A percentile compares a stretch with the other conserved stretches of the same genome.
Evolutionary conservation across 352 stramenopile species (phyloP).

Genomic region (Phytophthora idaei): DNA sequence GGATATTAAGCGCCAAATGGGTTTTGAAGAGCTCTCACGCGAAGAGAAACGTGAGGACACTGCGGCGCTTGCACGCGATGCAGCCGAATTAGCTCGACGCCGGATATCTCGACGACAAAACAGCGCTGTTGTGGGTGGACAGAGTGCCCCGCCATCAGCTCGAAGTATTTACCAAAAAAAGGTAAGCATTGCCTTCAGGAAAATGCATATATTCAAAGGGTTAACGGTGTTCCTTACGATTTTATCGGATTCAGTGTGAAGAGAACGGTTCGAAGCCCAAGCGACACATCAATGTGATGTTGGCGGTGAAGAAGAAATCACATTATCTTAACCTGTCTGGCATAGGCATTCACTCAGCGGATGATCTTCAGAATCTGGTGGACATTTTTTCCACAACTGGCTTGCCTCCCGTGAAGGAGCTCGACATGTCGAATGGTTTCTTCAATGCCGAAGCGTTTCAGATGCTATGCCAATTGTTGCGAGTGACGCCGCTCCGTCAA

Average conservation of each 20-base stretch:
- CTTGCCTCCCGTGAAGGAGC: constrained; percentile 43
- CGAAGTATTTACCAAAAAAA: constrained; percentile 45
- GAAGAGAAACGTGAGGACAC: constrained; percentile 31
- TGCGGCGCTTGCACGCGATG: constrained; percentile 24
- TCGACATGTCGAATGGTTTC: constrained; percentile 68
- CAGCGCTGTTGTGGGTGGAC: constrained; percentile 4
- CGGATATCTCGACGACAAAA: constrained; percentile 2
- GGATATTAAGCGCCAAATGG: constrained; percentile 73
- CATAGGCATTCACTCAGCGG: constrained; percentile 57
- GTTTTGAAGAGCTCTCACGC: constrained; percentile 42
- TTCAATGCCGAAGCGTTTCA: constrained; percentile 61
- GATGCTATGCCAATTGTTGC: constrained; percentile 54
- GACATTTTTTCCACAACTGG: constrained; percentile 44
- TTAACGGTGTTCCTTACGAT: not conserved
- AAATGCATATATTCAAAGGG: not conserved
- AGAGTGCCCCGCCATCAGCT: constrained; percentile 28
- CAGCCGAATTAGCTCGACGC: constrained; percentile 34
- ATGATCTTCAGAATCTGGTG: constrained; percentile 58
- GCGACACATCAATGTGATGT: constrained; percentile 42
- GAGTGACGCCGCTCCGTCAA: constrained; percentile 38
- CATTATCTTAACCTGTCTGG: constrained; percentile 54
- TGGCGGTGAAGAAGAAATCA: constrained; percentile 43
- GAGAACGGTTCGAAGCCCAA: constrained; percentile 47
- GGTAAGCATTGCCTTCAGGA: constrained; percentile 25
- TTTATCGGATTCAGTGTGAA: constrained; percentile 40